These are phyloP conservation scores for Phytophthora quininea DNA, from an alignment of 352 stramenopile species.

Conservation along the genomic window DNA sequence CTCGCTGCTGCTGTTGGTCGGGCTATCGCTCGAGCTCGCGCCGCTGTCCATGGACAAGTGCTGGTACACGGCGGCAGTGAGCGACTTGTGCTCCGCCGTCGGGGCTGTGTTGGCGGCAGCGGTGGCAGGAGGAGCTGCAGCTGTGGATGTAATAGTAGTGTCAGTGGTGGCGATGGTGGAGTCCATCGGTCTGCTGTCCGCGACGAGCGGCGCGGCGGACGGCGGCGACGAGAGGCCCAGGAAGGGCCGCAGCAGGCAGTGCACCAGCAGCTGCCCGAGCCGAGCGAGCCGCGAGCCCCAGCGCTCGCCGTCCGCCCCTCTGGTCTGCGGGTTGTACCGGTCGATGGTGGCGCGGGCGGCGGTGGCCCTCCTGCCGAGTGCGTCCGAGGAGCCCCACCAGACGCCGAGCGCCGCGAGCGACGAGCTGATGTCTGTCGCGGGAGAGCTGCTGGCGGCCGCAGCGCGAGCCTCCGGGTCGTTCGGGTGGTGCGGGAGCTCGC, in stretches of 20 bases:
- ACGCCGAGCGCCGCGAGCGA: not conserved
- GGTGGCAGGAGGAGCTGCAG: too few relatives aligned
- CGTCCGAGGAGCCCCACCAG: not conserved
- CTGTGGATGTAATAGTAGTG: conserved; percentile 1
- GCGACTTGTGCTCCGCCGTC: conserved; percentile 11
- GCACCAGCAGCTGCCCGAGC: conserved; percentile 36
- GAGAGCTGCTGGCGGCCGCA: conserved; percentile 6
- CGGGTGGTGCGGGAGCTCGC: not conserved
- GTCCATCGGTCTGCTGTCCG: conserved; percentile 14
- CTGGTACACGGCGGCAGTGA: conserved; percentile 23
- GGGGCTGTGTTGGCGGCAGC: too few relatives aligned
- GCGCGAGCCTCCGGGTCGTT: too few relatives aligned
- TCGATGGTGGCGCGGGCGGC: conserved; percentile 15
- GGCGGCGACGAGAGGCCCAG: conserved; percentile 12
- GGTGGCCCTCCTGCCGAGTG: not conserved
- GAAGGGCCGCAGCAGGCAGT: conserved; percentile 42
- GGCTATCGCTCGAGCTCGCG: conserved; percentile 12
- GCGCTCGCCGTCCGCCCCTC: conserved; percentile 26
- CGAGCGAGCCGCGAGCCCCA: conserved; percentile 45
- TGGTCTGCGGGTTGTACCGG: not conserved
- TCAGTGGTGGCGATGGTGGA: conserved; percentile 4
- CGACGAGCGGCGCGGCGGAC: conserved; percentile 10
- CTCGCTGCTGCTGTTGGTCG: conserved; percentile 40
- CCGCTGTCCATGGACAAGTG: conserved; percentile 24
- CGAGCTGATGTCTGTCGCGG: not conserved